Conservation (phyloP, 805 yeast genomes). For the Hanseniaspora guilliermondii region DNA sequence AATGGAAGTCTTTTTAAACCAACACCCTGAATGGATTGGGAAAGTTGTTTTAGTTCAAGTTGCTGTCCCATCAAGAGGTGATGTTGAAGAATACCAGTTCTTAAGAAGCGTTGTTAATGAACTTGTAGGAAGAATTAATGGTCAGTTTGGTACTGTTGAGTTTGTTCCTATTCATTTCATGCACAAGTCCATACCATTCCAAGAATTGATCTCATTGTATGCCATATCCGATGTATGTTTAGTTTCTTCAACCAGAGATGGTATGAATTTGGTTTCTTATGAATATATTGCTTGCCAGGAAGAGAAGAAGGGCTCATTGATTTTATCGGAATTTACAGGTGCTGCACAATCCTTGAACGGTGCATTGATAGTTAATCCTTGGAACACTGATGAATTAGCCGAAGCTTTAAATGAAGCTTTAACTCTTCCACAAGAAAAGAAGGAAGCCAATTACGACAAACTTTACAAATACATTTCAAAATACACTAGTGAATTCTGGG, state of each 20-base stretch:
- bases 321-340: slow-evolving; percentile 91
- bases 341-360: slow-evolving; percentile 98
- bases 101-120: slow-evolving; percentile 90
- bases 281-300: slow-evolving; percentile 95
- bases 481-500: slow-evolving; percentile 95
- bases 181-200: slow-evolving; percentile 83
- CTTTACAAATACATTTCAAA: slow-evolving; percentile 79
- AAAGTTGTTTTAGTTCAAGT: slow-evolving; percentile 91
- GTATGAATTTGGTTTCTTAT: slow-evolving; percentile 93
- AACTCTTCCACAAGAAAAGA: slow-evolving; percentile 74
- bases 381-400: slow-evolving; percentile 93
- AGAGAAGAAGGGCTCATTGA: slow-evolving; percentile 71
- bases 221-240: slow-evolving; percentile 78
- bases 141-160: slow-evolving; percentile 90
- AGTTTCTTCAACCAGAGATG: slow-evolving; percentile 91
- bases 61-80: slow-evolving; percentile 95
- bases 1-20: slow-evolving; percentile 78
- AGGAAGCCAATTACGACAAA: slow-evolving; percentile 63
- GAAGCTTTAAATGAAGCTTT: slow-evolving; percentile 76
- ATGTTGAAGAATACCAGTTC: slow-evolving; percentile 93
- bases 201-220: slow-evolving; percentile 82
- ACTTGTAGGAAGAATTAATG: slow-evolving; percentile 91
- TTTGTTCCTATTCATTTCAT: slow-evolving; percentile 95
- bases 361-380: slow-evolving; percentile 85
- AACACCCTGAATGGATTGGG: slow-evolving; percentile 97